A percentile compares a stretch with the other conserved stretches of the same genome.
Evolutionary conservation across 768 basidiomycete genomes (phyloP).

Genomic region (Sistotremastrum niveocremeum): DNA sequence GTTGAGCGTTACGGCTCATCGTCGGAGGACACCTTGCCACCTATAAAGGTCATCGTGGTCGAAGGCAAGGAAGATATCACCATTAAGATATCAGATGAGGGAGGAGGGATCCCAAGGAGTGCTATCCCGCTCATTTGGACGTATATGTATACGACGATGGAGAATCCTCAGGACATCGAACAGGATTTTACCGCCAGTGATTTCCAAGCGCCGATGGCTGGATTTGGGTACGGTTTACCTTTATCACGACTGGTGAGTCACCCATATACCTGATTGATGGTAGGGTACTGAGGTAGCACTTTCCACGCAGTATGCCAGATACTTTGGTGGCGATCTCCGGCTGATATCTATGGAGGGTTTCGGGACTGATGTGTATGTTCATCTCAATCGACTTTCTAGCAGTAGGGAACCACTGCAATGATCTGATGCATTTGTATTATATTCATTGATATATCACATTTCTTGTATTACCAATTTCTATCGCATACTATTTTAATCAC

Average conservation of each 20-base stretch:
- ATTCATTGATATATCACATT: conserved; percentile 5
- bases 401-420: conserved; percentile 67
- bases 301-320: conserved; percentile 65
- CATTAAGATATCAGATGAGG: conserved; percentile 97
- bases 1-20: conserved; percentile 86
- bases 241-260: conserved; percentile 71
- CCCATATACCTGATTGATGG: background rate
- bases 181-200: conserved; percentile 75
- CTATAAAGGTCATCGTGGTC: conserved; percentile 89
- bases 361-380: conserved; percentile 89
- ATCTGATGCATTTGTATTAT: conserved; percentile 7
- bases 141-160: conserved; percentile 91
- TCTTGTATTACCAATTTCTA: too few relatives aligned
- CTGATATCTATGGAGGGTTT: conserved; percentile 99
- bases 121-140: conserved; percentile 97
- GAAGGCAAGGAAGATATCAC: conserved; percentile 98
- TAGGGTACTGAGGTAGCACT: background rate
- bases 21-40: conserved; percentile 65
- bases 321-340: conserved; percentile 87
- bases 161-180: conserved; percentile 51
- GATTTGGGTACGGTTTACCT: conserved; percentile 89
- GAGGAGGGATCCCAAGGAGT: conserved; percentile 76
- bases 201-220: conserved; percentile 97
- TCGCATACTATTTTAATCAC: too few relatives aligned
- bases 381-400: conserved; percentile 74